Base-by-base conservation (phyloP, 2,329 filamentous ascomycete species). In the Apiospora kogelbergensis region DNA sequence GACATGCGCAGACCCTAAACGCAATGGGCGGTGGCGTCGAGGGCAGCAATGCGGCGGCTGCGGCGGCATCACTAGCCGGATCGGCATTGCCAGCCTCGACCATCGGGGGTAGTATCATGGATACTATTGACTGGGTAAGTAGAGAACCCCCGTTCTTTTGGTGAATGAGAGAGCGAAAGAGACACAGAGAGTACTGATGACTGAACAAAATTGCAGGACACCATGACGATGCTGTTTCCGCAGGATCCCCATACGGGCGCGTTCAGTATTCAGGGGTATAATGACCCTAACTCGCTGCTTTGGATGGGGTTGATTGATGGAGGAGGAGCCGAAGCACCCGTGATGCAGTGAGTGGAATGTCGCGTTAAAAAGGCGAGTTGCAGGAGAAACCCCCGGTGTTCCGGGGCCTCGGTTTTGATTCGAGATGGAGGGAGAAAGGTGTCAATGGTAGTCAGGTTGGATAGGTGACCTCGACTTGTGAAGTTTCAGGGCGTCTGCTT, bases 51-150 rank as follows among this genome's bases (percentile, higher is more conserved):
- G 22, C 24, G 22, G 63, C 26, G 26, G 15, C 48, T 5, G 48
- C 69, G 68, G 45, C 67, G 46, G 45, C 73, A 71, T n/a, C 63
- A 44, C 68, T 33, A 37, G 22, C 22, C 33, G 78, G 74, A 70
- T 6, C 26, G n/a, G 53, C 53, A 37, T 22, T 60, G 53, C 53
- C 53, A 60, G 20, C 26, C 30, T n/a, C 53, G 11, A 78, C 79
- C 71, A 73, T 81, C 45, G 82, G 84, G 78, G 79, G 88, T 48
- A 87, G 88, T 68, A 88, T 92, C 71, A 89, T 92, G 73, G 92
- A 89, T 90, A 89, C 91, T 79, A 45, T 66, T 24, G 65, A 45
- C 45, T 44, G 40, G 40, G 65, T 66, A 44, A 66, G 40, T n/a
- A 66, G 5, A 20, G 2, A 7, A 33, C 4, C 33, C 22, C 24